phyloP scores from a whole-genome alignment of 371 early-diverging fungal genomes.

The Mucor sp. region DNA sequence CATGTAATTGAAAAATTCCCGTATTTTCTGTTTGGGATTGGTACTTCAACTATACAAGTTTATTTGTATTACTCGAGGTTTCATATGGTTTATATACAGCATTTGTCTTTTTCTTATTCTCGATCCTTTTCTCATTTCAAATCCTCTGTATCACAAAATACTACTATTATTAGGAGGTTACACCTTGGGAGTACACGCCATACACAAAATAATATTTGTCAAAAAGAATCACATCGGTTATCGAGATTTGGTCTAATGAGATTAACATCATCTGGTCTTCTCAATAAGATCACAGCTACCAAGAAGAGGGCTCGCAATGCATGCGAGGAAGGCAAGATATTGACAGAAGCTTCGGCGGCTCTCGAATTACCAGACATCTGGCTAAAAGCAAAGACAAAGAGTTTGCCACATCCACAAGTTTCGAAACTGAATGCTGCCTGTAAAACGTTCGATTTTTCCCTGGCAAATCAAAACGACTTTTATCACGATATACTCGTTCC shows the following conservation, averaged over 20 bases:
- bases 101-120: not conserved
- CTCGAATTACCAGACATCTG: constrained; percentile 6
- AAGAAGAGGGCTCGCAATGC: not conserved
- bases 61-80: not conserved
- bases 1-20: not conserved
- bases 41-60: not conserved
- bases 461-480: not conserved
- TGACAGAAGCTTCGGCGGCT: not conserved
- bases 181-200: not conserved
- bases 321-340: not conserved
- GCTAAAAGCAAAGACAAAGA: not conserved
- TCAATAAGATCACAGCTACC: not conserved
- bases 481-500: not conserved
- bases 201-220: constrained; percentile 2
- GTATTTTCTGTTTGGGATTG: not conserved
- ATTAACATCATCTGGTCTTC: not conserved
- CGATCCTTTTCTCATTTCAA: not conserved
- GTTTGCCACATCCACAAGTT: not conserved
- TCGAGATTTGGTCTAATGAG: not conserved
- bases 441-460: not conserved
- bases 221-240: not conserved
- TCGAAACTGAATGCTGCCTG: not conserved
- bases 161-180: not conserved
- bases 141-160: not conserved
- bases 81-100: not conserved